These are phyloP conservation scores for Orbilia blumenaviensis DNA, from an alignment of 2,329 filamentous ascomycete genomes.

Conservation along the genomic window DNA sequence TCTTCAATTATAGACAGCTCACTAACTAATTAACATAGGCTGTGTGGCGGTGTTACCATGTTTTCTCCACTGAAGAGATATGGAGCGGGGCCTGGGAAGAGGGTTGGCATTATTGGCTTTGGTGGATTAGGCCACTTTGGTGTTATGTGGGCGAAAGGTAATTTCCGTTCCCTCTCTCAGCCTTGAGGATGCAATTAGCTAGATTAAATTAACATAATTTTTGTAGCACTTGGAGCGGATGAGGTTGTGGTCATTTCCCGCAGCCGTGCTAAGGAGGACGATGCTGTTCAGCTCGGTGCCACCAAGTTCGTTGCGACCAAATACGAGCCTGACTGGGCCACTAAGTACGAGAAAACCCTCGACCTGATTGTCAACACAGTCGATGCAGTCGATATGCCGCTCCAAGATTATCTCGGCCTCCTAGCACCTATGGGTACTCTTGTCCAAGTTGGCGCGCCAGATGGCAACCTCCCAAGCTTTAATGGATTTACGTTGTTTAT, in stretches of 20 bases:
- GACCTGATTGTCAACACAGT: constrained; percentile 71
- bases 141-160: constrained; percentile 52
- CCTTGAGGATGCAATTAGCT: constrained; percentile 66
- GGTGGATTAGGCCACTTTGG: constrained; percentile 70
- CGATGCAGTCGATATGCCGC: constrained; percentile 69
- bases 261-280: constrained; percentile 68
- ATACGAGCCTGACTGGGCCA: constrained; percentile 69
- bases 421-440: constrained; percentile 70
- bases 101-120: constrained; percentile 75
- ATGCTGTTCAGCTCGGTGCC: constrained; percentile 72
- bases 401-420: constrained; percentile 70
- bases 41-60: constrained; percentile 80
- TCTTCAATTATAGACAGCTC: constrained; percentile 60
- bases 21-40: constrained; percentile 68
- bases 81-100: constrained; percentile 74
- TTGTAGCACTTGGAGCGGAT: constrained; percentile 75
- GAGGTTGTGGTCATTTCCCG: constrained; percentile 73
- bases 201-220: constrained; percentile 70
- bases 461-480: constrained; percentile 67
- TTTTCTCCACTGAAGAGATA: constrained; percentile 75
- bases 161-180: background rate
- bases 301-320: constrained; percentile 67
- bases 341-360: constrained; percentile 66
- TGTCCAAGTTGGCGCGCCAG: constrained; percentile 74
- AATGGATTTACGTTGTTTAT: constrained; percentile 69